Percentiles rank a stretch among this genome's conserved stretches.
These are phyloP conservation scores for Cylindrotheca fusiformis DNA, from an alignment of 108 stramenopile species.

Conservation along the genomic window DNA sequence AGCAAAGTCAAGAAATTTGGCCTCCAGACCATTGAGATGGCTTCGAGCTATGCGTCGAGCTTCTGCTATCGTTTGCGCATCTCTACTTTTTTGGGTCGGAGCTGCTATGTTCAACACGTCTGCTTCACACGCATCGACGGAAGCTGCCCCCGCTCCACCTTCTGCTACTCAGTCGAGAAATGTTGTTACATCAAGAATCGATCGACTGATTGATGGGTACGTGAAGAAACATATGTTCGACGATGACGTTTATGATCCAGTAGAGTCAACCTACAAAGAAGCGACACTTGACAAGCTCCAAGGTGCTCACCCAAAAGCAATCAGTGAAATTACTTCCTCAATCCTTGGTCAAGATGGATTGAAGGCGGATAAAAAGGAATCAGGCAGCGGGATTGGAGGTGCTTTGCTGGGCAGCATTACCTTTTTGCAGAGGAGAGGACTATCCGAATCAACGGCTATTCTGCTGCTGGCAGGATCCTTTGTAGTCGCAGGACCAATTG, in stretches of 20 bases:
- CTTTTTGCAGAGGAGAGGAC: conserved; percentile 24
- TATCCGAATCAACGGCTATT: conserved; percentile 40
- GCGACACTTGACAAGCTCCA: conserved; percentile 37
- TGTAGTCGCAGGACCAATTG: conserved; percentile 22
- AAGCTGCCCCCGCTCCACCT: conserved; percentile 1
- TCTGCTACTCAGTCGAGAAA: conserved; percentile 12
- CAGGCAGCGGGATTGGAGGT: conserved; percentile 15
- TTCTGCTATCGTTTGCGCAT: conserved; percentile 4
- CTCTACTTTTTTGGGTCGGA: conserved; percentile 22
- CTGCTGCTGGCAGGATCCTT: conserved; percentile 25
- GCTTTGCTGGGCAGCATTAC: conserved; percentile 14
- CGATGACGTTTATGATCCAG: conserved; percentile 76
- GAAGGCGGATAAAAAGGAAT: conserved; percentile 13
- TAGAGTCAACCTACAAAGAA: conserved; percentile 79
- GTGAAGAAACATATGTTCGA: conserved; percentile 75
- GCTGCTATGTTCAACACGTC: conserved; percentile 12
- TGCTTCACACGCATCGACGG: conserved; percentile 24
- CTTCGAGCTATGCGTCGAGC: conserved; percentile 16
- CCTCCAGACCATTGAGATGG: neutral
- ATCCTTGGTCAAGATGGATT: conserved; percentile 39
- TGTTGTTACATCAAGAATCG: conserved; percentile 36
- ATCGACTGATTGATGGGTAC: conserved; percentile 67
- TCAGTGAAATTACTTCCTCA: conserved; percentile 34
- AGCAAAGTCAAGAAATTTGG: neutral
- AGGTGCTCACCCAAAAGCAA: conserved; percentile 33